These are phyloP conservation scores for Saussurea involucrata DNA, from an alignment of 129 eudicot genomes.

Conservation along the genomic window DNA sequence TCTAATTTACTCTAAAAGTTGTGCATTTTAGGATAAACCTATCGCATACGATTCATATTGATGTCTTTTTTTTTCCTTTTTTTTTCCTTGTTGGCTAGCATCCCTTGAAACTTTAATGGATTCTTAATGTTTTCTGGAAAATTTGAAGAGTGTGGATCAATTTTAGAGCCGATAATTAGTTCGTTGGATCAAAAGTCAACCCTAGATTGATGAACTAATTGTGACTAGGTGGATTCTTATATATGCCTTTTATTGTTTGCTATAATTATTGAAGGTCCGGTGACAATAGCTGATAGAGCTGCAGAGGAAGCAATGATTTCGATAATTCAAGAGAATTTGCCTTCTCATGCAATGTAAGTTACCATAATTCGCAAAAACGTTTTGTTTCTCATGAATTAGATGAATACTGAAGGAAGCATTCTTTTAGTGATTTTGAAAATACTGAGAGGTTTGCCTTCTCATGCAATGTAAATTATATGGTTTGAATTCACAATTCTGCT, in stretches of 20 bases:
- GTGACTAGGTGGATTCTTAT: neutral
- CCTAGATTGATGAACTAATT: neutral
- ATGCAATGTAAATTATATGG: constrained; percentile 45
- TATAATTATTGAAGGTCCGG: constrained; percentile 63
- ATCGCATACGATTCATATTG: neutral
- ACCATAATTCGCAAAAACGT: neutral
- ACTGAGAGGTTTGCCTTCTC: constrained; percentile 42
- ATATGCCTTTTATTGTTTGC: neutral
- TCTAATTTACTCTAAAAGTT: neutral
- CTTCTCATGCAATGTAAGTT: constrained; percentile 92
- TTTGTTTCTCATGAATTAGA: neutral
- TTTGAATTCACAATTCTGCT: neutral
- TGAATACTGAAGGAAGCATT: neutral
- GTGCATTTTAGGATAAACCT: neutral
- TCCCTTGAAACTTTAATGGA: neutral
- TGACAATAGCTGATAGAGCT: constrained; percentile 89
- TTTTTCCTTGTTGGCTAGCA: neutral
- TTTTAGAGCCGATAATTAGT: neutral
- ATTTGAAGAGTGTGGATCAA: neutral
- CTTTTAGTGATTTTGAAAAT: constrained; percentile 36
- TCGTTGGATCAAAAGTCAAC: neutral
- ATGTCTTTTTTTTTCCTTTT: neutral
- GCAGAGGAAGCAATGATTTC: constrained; percentile 86
- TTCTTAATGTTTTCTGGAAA: neutral
- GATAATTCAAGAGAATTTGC: constrained; percentile 51